phyloP scores from a whole-genome alignment of 345 rosid genomes.

The Salix dunnii region DNA sequence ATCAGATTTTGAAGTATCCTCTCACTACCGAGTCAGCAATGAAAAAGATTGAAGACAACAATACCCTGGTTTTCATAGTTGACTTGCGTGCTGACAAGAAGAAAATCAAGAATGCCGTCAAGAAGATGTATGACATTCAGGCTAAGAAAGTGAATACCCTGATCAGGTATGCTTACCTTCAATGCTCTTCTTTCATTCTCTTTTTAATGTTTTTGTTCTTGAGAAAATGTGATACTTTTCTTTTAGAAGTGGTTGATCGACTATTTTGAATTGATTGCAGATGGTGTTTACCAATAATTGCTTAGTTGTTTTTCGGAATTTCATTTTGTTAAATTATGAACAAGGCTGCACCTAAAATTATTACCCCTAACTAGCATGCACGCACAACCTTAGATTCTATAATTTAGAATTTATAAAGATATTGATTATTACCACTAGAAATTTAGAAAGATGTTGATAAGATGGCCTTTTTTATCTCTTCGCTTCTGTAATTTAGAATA shows the following conservation, averaged over 20 bases:
- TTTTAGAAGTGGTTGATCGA: neutral
- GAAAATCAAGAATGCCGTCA: constrained; percentile 85
- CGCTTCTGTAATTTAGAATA: neutral
- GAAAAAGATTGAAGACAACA: constrained; percentile 96
- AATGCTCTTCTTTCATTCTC: neutral
- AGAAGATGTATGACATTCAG: constrained; percentile 94
- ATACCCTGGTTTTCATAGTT: constrained; percentile 91
- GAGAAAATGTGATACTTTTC: neutral
- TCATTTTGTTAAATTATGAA: neutral
- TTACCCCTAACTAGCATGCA: neutral
- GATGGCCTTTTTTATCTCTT: neutral
- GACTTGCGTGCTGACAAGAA: constrained; percentile 93
- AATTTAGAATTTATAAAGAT: neutral
- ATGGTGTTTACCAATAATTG: neutral
- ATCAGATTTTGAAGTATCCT: constrained; percentile 84
- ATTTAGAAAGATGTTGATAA: neutral
- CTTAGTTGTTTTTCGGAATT: neutral
- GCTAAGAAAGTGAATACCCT: constrained; percentile 92
- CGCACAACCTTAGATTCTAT: neutral
- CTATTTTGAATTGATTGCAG: neutral
- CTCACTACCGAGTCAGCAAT: constrained; percentile 91
- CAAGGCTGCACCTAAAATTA: neutral
- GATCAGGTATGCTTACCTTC: constrained; percentile 52
- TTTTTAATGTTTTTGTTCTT: neutral
- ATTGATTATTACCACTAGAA: neutral